Evolutionary conservation across 257 asterid genomes (phyloP).

Genomic region (Datura wrightii): DNA sequence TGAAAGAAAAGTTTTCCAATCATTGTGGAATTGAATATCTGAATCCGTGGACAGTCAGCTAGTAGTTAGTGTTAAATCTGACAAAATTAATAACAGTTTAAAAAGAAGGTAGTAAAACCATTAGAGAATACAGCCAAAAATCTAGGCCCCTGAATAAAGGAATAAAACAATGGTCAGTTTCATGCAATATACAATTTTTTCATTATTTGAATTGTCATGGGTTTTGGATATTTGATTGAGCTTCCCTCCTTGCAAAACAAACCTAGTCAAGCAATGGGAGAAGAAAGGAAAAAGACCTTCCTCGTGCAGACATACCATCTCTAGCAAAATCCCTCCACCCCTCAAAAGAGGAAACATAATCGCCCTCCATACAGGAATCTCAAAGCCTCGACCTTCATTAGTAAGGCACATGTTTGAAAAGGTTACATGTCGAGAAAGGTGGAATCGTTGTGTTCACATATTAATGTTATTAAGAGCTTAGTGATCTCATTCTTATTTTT

Average conservation of each 20-base stretch:
- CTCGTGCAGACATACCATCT: neutral
- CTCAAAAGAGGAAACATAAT: constrained; percentile 1
- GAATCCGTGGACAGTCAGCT: too few relatives aligned
- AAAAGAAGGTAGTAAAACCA: too few relatives aligned
- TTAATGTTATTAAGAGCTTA: neutral
- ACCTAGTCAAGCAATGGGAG: neutral
- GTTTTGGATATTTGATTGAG: neutral
- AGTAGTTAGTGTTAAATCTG: too few relatives aligned
- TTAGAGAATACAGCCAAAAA: too few relatives aligned
- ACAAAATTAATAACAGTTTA: too few relatives aligned
- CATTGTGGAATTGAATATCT: too few relatives aligned
- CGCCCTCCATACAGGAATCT: neutral
- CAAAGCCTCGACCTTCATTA: neutral
- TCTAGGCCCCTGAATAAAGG: too few relatives aligned
- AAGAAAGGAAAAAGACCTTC: neutral
- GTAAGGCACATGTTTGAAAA: neutral
- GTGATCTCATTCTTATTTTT: neutral
- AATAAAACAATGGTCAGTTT: neutral
- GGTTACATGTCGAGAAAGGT: neutral
- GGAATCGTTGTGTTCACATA: neutral
- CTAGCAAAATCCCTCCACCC: neutral
- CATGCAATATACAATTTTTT: neutral
- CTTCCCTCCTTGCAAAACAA: neutral
- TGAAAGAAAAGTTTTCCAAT: too few relatives aligned
- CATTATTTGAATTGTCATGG: neutral